These are phyloP conservation scores for Boletus insuetus DNA, from an alignment of 768 basidiomycete genomes.

Conservation along the genomic window DNA sequence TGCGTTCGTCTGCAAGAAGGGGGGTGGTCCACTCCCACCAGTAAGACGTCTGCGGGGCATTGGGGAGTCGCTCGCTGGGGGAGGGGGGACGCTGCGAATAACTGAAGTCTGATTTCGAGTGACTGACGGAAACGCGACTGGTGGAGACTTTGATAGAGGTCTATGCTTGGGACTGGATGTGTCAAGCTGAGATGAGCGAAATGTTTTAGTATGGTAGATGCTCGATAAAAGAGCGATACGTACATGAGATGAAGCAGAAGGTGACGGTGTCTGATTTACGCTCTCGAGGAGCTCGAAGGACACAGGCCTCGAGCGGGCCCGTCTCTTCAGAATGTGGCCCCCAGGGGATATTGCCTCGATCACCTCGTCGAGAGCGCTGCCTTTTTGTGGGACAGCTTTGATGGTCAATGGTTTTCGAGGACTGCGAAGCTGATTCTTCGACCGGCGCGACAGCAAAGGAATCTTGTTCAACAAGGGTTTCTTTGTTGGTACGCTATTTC, in stretches of 20 bases:
- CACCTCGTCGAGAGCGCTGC: conserved; percentile 52
- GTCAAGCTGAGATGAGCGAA: conserved; percentile 7
- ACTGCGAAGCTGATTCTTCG: conserved; percentile 29
- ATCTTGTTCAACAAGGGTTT: conserved; percentile 33
- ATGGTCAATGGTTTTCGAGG: conserved; percentile 26
- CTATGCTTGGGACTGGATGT: conserved; percentile 14
- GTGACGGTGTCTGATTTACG: conserved; percentile 43
- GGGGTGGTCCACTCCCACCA: conserved; percentile 33
- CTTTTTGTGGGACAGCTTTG: conserved; percentile 35
- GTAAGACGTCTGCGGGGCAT: conserved; percentile 52
- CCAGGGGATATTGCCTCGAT: conserved; percentile 72
- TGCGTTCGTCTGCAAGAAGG: conserved; percentile 30
- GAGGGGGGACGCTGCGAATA: conserved; percentile 38
- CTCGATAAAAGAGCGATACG: neutral
- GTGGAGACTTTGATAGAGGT: conserved; percentile 12
- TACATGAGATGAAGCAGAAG: conserved; percentile 32
- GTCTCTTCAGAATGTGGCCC: conserved; percentile 71
- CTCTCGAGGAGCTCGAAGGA: conserved; percentile 63
- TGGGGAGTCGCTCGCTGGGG: conserved; percentile 53
- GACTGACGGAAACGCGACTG: conserved; percentile 38
- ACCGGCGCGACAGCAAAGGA: conserved; percentile 23
- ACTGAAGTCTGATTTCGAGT: conserved; percentile 37
- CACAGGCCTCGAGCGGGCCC: conserved; percentile 69
- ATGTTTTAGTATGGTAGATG: neutral
- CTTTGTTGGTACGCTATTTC: conserved; percentile 31